phyloP scores from a whole-genome alignment of 257 asterid species.

The Petrea volubilis region DNA sequence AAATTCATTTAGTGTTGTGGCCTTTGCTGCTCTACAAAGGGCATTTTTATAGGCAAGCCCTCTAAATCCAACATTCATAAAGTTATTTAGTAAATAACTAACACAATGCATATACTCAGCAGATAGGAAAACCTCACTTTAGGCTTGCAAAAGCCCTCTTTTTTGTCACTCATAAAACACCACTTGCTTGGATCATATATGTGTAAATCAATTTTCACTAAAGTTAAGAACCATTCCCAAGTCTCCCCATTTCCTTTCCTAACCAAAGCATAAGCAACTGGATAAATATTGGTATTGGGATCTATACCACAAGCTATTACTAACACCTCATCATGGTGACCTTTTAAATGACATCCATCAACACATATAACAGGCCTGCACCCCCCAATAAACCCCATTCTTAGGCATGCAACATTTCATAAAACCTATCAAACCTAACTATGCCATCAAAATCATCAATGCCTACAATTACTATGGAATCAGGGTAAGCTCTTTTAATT shows the following conservation, averaged over 20 bases:
- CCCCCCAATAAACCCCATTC: neutral
- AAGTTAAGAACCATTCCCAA: neutral
- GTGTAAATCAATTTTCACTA: too few relatives aligned
- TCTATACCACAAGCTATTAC: neutral
- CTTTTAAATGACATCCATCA: neutral
- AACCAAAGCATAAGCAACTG: neutral
- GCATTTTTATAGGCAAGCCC: neutral
- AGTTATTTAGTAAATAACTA: too few relatives aligned
- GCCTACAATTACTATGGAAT: neutral
- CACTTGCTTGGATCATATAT: too few relatives aligned
- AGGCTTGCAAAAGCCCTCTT: too few relatives aligned
- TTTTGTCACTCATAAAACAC: too few relatives aligned
- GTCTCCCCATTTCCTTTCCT: neutral
- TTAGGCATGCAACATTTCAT: neutral
- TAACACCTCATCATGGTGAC: neutral
- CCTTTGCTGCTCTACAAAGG: neutral
- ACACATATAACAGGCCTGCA: too few relatives aligned
- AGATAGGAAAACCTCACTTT: too few relatives aligned
- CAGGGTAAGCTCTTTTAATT: neutral
- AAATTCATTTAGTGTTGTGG: neutral
- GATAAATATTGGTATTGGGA: neutral
- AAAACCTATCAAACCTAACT: neutral
- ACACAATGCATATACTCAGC: too few relatives aligned
- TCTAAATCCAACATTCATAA: neutral
- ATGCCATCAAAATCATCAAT: neutral